Conservation (phyloP, 73 alveolate species). For the Uronychia binucleata region DNA sequence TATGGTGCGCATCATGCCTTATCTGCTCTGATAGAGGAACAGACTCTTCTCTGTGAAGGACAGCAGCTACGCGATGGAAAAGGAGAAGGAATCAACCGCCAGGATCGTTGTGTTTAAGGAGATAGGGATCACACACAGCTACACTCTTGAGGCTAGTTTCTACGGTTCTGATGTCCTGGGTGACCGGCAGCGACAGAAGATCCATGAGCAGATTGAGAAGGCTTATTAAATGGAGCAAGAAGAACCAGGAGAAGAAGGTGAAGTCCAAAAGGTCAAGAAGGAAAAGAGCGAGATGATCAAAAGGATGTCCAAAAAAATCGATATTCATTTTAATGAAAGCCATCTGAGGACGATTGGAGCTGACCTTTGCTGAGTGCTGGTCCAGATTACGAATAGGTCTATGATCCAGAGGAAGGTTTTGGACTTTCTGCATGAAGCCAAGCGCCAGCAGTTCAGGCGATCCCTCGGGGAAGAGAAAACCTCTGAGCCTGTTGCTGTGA, state of each 20-base stretch:
- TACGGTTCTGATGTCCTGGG: not conserved
- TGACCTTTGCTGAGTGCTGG: not conserved
- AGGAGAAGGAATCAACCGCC: conserved; percentile 27
- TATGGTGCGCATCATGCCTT: not conserved
- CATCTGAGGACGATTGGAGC: not conserved
- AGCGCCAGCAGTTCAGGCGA: not conserved
- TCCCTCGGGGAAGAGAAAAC: not conserved
- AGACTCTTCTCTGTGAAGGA: conserved; percentile 4
- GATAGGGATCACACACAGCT: not conserved
- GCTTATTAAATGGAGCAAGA: not conserved
- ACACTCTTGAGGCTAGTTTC: conserved; percentile 27
- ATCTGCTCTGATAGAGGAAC: not conserved
- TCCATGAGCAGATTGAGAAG: not conserved
- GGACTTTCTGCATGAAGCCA: not conserved
- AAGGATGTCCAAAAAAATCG: not conserved
- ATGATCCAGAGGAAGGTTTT: not conserved
- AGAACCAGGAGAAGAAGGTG: not conserved
- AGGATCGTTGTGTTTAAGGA: conserved; percentile 28
- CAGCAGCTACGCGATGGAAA: conserved; percentile 21
- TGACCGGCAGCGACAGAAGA: not conserved
- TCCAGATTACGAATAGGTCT: not conserved
- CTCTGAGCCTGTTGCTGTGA: not conserved
- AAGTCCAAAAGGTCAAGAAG: not conserved
- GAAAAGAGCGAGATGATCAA: not conserved
- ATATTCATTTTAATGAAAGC: not conserved